A percentile compares a stretch with the other conserved stretches of the same genome.
phyloP scores from a whole-genome alignment of 495 filamentous ascomycete species.

The Hypoxylon trugodes region DNA sequence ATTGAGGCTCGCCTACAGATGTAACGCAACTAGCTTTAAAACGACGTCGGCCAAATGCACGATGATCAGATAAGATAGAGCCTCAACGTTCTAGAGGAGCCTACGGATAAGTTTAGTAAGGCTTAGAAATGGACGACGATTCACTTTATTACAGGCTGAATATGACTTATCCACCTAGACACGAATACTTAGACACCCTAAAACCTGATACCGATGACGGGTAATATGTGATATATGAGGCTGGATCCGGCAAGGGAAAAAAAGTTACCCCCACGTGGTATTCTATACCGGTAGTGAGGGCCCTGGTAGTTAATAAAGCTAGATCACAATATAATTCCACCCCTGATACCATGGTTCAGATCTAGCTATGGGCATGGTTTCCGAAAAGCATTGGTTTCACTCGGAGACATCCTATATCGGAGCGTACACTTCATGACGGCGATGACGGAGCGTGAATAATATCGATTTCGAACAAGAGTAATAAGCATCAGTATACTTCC shows the following conservation, averaged over 20 bases:
- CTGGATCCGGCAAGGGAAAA: neutral
- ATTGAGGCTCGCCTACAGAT: slow-evolving; percentile 31
- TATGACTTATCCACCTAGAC: neutral
- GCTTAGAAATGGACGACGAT: neutral
- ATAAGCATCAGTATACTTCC: no score
- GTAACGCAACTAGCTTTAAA: slow-evolving; percentile 30
- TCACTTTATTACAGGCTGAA: slow-evolving; percentile 19
- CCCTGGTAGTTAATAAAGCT: no score
- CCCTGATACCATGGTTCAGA: no score
- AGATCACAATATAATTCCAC: no score
- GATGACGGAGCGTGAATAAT: no score
- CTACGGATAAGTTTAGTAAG: neutral
- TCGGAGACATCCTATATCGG: no score
- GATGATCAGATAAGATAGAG: slow-evolving; percentile 20
- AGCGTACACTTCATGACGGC: no score
- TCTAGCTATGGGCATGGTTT: no score
- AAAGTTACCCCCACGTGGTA: neutral
- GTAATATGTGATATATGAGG: slow-evolving; percentile 13
- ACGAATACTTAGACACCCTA: neutral
- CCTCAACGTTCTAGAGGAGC: neutral
- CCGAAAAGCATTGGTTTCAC: no score
- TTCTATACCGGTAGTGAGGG: no score
- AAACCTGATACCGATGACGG: slow-evolving; percentile 11
- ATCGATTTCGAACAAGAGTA: no score
- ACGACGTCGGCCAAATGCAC: slow-evolving; percentile 24